Base-by-base conservation (phyloP, 2,329 filamentous ascomycete genomes). In the Tothia fuscella region DNA sequence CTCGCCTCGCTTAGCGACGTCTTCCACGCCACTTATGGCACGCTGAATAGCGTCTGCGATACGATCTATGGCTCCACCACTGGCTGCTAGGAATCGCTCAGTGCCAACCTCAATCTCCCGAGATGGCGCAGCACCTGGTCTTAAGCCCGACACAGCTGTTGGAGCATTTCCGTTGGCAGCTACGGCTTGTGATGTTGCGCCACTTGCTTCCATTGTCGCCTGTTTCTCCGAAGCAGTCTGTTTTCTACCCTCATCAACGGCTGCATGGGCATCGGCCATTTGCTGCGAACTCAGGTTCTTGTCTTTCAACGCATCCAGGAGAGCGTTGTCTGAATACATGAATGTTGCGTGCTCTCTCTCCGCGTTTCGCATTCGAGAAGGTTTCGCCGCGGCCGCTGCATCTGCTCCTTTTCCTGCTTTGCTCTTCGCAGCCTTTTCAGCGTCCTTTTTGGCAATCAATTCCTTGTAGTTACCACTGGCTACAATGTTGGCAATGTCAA, bases 31-130 rank as follows among this genome's bases (percentile, higher is more conserved):
- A 51, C 88, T 80, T 40, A 96, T 78, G 1, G 85, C 80, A 44
- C 80, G 77, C 61, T 94, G 87, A 49, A 96, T 81, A 29, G 84
- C 78, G 42, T 81, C 80, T 19, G 84, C 84, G 48, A 98, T 85
- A 43, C 78, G 78, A 55, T 94, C 85, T 32, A 96, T 73, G 43
- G 93, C 78, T 3, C 70, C 72, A 41, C 81, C 78, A 7, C 67
- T 70, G n/a, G 70, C 66, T 31, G 71, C 64, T 51, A 76, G 64
- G 55, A 80, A 89, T 45, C 84, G 74, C 61, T 91, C 84, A 1
- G 76, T 67, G 1, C 84, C 84, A 33, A 91, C 75, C 53, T 89
- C 82, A 46, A 89, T 74, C 53, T 88, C 81, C 65, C 63, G 60
- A 46, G 60, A 59, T 48, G 64, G 66, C 16, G 57, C 57, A 17